phyloP scores from a whole-genome alignment of 2,329 filamentous ascomycete species.

The Tolypocladium album region DNA sequence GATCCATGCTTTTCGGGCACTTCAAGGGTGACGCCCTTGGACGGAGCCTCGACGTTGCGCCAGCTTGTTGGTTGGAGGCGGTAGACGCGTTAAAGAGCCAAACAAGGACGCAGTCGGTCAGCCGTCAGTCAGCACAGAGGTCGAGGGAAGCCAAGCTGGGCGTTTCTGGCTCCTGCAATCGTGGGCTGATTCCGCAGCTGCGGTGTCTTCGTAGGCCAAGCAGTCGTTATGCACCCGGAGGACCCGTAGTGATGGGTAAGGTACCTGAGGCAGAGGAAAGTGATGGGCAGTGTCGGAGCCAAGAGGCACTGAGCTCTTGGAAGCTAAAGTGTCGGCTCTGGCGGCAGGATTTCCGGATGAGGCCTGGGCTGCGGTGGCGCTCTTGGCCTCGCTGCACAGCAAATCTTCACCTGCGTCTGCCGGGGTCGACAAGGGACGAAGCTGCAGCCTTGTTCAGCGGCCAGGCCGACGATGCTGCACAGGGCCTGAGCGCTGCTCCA shows the following conservation, averaged over 20 bases:
- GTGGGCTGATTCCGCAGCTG: neutral
- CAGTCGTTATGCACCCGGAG: neutral
- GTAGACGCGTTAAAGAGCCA: neutral
- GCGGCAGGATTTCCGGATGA: neutral
- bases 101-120: neutral
- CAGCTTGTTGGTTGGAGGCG: neutral
- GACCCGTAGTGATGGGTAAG: neutral
- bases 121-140: neutral
- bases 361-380: neutral
- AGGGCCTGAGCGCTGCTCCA: neutral
- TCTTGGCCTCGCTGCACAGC: neutral
- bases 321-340: neutral
- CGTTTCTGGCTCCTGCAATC: neutral
- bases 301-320: neutral
- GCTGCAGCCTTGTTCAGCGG: neutral
- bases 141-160: neutral
- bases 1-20: constrained; percentile 30
- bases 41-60: neutral
- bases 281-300: neutral
- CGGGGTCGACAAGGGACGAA: neutral
- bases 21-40: constrained; percentile 1
- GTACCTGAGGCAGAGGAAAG: neutral
- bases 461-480: neutral
- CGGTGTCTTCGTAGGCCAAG: neutral
- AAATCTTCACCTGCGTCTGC: neutral